phyloP scores from a whole-genome alignment of 192 early-diverging fungal genomes.

The Dissophora ornata region DNA sequence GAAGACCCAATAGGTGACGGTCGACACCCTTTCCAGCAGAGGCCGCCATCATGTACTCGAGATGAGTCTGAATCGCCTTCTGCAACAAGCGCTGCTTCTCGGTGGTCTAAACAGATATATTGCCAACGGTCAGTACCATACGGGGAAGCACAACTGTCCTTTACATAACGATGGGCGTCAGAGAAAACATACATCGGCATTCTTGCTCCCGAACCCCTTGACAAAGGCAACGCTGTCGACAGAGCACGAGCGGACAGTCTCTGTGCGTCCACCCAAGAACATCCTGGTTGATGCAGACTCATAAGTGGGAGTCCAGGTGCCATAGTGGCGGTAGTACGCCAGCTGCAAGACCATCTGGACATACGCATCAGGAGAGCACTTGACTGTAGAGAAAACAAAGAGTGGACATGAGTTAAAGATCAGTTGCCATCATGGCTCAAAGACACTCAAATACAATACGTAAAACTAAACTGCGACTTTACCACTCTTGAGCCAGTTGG shows the following conservation, averaged over 20 bases:
- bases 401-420: background rate
- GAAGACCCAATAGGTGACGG: conserved; percentile 90
- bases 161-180: no score
- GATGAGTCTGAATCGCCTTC: conserved; percentile 75
- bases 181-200: conserved; percentile 57
- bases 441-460: no score
- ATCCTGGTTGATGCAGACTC: conserved; percentile 79
- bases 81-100: conserved; percentile 67
- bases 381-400: conserved; percentile 48
- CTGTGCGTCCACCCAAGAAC: conserved; percentile 90
- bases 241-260: conserved; percentile 88
- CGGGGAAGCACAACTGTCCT: no score
- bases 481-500: conserved; percentile 85
- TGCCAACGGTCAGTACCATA: no score
- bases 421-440: no score
- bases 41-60: conserved; percentile 81
- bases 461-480: no score
- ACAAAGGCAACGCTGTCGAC: conserved; percentile 82
- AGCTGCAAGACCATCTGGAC: conserved; percentile 92
- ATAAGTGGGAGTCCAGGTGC: conserved; percentile 76
- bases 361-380: conserved; percentile 89
- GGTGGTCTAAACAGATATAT: conserved; percentile 18
- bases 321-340: conserved; percentile 82
- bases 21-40: conserved; percentile 85
- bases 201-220: conserved; percentile 77